A percentile compares a stretch with the other conserved stretches of the same genome.
Conservation (phyloP, 2,329 filamentous ascomycete genomes). For the Pseudogymnoascus sp. region DNA sequence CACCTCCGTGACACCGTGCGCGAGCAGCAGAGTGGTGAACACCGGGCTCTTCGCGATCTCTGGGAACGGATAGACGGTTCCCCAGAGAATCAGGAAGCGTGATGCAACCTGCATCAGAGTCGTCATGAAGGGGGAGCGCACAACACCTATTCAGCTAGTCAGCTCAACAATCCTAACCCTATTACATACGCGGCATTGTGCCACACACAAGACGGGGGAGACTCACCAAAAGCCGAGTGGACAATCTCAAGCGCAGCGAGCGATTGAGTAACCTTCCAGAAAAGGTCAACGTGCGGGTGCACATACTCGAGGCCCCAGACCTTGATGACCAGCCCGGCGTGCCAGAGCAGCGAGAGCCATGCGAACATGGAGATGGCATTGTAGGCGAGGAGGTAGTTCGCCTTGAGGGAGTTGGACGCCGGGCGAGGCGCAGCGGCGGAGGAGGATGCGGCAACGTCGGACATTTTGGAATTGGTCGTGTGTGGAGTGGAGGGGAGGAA, state of each 20-base stretch:
- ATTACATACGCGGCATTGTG: neutral
- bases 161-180: slow-evolving; percentile 13
- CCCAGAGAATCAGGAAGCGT: slow-evolving; percentile 85
- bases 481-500: neutral
- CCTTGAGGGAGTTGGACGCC: slow-evolving; percentile 40
- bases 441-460: neutral
- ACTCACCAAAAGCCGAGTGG: slow-evolving; percentile 68
- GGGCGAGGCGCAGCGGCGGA: neutral
- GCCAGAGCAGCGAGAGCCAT: slow-evolving; percentile 70
- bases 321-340: slow-evolving; percentile 50
- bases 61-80: slow-evolving; percentile 68
- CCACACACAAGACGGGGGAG: neutral
- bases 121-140: slow-evolving; percentile 76
- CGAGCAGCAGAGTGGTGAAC: slow-evolving; percentile 72
- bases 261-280: slow-evolving; percentile 75
- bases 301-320: slow-evolving; percentile 50
- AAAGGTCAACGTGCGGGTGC: slow-evolving; percentile 55
- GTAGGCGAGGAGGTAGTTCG: slow-evolving; percentile 73
- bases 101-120: slow-evolving; percentile 85
- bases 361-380: slow-evolving; percentile 70
- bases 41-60: slow-evolving; percentile 50
- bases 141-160: slow-evolving; percentile 52
- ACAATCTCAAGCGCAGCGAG: slow-evolving; percentile 74
- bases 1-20: slow-evolving; percentile 87
- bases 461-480: neutral